Evolutionary conservation across 345 rosid species (phyloP).

Genomic region (Eucalyptus cladocalyx): DNA sequence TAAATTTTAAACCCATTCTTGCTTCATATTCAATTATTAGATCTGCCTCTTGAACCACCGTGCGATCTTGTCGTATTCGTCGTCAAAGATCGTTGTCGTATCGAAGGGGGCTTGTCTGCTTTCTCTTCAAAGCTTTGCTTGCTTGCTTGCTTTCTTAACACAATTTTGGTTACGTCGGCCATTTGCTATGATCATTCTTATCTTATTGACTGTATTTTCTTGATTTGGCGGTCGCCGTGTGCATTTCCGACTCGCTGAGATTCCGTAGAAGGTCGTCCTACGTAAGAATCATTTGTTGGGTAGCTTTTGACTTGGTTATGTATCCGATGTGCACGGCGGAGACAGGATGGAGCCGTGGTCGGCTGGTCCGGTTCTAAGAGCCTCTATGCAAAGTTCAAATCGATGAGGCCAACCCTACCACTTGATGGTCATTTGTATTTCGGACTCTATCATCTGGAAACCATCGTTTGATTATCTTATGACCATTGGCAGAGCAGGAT

Average conservation of each 20-base stretch:
- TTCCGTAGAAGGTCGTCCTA: not conserved
- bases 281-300: not conserved
- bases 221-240: not conserved
- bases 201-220: not conserved
- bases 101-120: not conserved
- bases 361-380: not conserved
- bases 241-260: not conserved
- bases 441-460: not conserved
- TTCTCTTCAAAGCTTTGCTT: not conserved
- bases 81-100: not conserved
- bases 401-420: not conserved
- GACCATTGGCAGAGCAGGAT: not conserved
- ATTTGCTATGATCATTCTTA: not conserved
- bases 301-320: not conserved
- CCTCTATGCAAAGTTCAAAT: not conserved
- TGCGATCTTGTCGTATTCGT: not conserved
- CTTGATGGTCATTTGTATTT: not conserved
- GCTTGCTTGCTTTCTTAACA: not conserved
- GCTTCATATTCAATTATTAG: not conserved
- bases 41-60: not conserved
- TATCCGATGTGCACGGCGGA: not conserved
- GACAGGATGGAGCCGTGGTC: not conserved
- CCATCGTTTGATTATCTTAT: not conserved
- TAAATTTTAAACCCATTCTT: not conserved
- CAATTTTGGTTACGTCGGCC: not conserved